Evolutionary conservation across 805 yeast species (phyloP).

Genomic region (Pichia nakasei): DNA sequence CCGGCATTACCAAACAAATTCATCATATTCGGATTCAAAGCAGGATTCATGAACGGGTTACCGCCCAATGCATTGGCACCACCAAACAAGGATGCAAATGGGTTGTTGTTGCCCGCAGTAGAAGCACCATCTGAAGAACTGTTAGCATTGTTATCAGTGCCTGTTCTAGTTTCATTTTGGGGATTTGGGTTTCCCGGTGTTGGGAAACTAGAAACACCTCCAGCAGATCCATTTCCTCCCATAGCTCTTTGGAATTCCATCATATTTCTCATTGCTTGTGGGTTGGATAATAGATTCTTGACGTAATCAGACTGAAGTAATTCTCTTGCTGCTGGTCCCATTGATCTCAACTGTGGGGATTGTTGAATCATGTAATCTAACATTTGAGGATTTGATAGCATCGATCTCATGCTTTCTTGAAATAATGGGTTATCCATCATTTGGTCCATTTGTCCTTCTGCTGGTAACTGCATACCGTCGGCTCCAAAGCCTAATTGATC

Average conservation of each 20-base stretch:
- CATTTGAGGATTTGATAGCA: conserved; percentile 85
- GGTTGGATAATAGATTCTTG: conserved; percentile 73
- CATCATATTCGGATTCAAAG: conserved; percentile 40
- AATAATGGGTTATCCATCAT: conserved; percentile 78
- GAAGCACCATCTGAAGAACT: conserved; percentile 12
- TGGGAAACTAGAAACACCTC: conserved; percentile 31
- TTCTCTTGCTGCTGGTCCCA: conserved; percentile 87
- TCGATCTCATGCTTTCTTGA: conserved; percentile 72
- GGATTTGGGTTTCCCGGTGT: conserved; percentile 36
- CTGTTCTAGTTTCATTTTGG: conserved; percentile 10
- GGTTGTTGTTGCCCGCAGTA: conserved; percentile 32
- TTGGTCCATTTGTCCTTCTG: conserved; percentile 61
- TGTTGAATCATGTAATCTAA: conserved; percentile 71
- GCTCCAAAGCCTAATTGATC: conserved; percentile 60
- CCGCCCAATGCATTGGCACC: conserved; percentile 21
- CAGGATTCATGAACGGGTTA: conserved; percentile 29
- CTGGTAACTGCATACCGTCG: conserved; percentile 80
- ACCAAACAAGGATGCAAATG: conserved; percentile 33
- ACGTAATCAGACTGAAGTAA: conserved; percentile 78
- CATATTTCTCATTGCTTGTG: conserved; percentile 76
- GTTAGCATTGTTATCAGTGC: conserved; percentile 6
- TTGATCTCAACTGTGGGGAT: conserved; percentile 72
- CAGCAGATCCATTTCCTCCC: conserved; percentile 24
- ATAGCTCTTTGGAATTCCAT: conserved; percentile 60
- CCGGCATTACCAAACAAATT: conserved; percentile 47